phyloP scores from a whole-genome alignment of 208 protist genomes.

The Crithidia mellificae region DNA sequence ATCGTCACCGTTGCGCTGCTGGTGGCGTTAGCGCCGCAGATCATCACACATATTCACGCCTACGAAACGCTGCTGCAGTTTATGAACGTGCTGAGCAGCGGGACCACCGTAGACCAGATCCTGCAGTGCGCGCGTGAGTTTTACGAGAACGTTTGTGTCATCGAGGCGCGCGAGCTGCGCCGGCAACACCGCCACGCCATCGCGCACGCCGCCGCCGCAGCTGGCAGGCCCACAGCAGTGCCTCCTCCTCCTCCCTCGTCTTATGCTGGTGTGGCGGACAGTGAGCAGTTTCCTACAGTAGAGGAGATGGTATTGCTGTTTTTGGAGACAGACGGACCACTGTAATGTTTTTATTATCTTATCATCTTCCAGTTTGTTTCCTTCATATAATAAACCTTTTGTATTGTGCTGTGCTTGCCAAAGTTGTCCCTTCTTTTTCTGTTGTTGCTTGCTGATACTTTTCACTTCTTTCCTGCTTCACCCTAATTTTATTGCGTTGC shows the following conservation, averaged over 20 bases:
- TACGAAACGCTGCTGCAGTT: conserved; percentile 72
- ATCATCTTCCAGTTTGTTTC: no score
- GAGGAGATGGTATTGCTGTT: conserved; percentile 44
- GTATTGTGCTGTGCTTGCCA: no score
- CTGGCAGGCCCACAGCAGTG: background rate
- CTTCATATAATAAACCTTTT: no score
- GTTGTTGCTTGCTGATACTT: no score
- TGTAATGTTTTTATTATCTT: conserved; percentile 3
- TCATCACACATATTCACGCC: conserved; percentile 47
- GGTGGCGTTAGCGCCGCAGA: conserved; percentile 45
- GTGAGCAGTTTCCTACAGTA: conserved; percentile 31
- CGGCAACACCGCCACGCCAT: conserved; percentile 14
- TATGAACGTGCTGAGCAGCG: conserved; percentile 49
- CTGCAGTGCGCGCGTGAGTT: conserved; percentile 58
- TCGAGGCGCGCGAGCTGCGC: conserved; percentile 30
- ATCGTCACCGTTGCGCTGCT: conserved; percentile 71
- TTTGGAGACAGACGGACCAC: conserved; percentile 32
- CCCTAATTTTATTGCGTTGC: no score
- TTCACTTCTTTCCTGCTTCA: no score
- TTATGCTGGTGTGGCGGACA: background rate
- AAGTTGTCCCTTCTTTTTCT: no score
- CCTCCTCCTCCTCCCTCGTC: background rate
- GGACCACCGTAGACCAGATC: conserved; percentile 51
- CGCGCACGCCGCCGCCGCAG: background rate
- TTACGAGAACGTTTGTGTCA: conserved; percentile 56